Evolutionary conservation across 2,329 filamentous ascomycete species (phyloP), one percentile per base, ranked within the genome.

Genomic region (Venturia asperata): DNA sequence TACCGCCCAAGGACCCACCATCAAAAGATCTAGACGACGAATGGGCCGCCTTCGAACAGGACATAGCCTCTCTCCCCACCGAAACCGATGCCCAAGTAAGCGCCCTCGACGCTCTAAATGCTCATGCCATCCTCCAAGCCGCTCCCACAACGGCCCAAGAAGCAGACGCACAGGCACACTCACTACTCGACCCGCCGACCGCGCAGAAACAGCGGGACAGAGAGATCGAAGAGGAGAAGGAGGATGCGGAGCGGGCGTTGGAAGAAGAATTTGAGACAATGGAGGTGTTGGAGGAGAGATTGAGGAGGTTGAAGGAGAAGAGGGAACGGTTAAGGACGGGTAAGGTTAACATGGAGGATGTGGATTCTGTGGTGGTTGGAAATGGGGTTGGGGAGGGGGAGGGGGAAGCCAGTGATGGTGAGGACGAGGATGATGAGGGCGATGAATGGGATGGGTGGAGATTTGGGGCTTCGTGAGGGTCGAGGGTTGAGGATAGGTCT

Each of bases 41-140:
- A 75, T 94, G 90, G 89, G 88, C 90, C 1, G 90, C 90, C 10
- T 95, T 96, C 72, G 88, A 96, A 73, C 89, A 89, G 2, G 90
- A 96, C 64, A 86, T 96, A 65, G 88, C 86, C 9, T 72, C 72
- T 24, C 63, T 70, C 6, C 66, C 69, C 30, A 34, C 30, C 30
- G 30, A 34, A 34, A 6, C 30, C 15, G 63, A 69, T 2, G 5
- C 15, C 5, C 27, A 37, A 21, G 74, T 49, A 74, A 77, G 67
- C 24, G 64, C 67, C 61, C 43, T 68, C 19, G 49, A 69, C 6
- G 69, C 70, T 17, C 71, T 74, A 43, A 67, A 70, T 17, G 69
- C 73, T 0, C 72, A 71, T 52, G 77, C 77, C 6, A 77, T 77
- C 9, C 79, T 81, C 61, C 76, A 78, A 63, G 74, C 79, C 6